Base-by-base conservation (phyloP, 441 rosid species). In the Flueggea neowawraea region DNA sequence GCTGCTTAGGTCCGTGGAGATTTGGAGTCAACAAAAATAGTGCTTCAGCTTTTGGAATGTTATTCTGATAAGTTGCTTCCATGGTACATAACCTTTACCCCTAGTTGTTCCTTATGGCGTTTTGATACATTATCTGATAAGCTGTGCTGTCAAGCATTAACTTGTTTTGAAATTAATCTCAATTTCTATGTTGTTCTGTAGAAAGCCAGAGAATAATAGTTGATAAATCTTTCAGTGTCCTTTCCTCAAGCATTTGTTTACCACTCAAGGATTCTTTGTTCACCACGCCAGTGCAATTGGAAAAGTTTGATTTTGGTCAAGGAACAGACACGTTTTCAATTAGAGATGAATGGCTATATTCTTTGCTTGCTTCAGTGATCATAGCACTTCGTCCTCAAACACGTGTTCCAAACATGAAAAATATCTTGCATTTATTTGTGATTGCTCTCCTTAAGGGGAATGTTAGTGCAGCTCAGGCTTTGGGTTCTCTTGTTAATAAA, bases 401-500 rank as follows among this genome's bases (percentile, higher is more conserved):
- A 59, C 69, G 56, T 60, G 63, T 87, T 75, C 91, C 97, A 12
- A 84, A 89, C 76, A 73, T 75, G 47, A 89, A 83, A 75, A 58
- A 67, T 48, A 65, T 80, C 28, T 33, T 80, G 58, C 70, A 63
- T 45, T 59, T 86, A 57, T 82, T 91, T 69, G 58, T 79, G 73
- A 65, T 66, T 67, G 57, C 72, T 59, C 63, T 82, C 47, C 81
- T 81, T 60, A 75, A 72, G 76, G 97, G 97, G 60, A 70, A 74
- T 78, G 69, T 80, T 70, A 71, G 72, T 58, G 82, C 97, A 55
- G 95, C 95, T 68, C 96, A 91, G 68, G 97, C 97, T 7, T 69
- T 91, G 76, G 95, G 97, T 52, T 89, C 96, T 65, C 11, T 91
- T 48, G 79, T 89, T 65, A 94, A 94, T 80, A 91, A 94, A 79